These are phyloP conservation scores for Salicornia ramosissima DNA, from an alignment of 148 eudicot genomes.

Conservation along the genomic window DNA sequence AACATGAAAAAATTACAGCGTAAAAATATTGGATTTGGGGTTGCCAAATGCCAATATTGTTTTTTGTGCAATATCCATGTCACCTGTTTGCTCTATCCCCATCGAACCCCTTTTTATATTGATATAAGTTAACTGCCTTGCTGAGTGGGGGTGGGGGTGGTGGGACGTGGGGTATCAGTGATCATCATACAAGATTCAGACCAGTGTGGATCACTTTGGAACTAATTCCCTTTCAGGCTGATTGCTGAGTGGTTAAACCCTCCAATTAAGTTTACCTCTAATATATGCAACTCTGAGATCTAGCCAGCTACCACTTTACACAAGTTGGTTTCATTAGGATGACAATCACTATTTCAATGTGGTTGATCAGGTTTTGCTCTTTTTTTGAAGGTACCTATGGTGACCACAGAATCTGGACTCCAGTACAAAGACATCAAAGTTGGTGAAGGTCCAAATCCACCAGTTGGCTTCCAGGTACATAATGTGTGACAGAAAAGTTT, in stretches of 20 bases:
- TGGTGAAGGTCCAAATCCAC: constrained; percentile 88
- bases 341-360: too few species aligned
- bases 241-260: neutral
- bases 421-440: constrained; percentile 92
- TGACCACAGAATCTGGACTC: constrained; percentile 94
- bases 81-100: neutral
- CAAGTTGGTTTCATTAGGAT: neutral
- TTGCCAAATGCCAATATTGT: neutral
- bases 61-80: neutral
- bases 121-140: too few species aligned
- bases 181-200: neutral
- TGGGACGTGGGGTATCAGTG: neutral
- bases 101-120: too few species aligned
- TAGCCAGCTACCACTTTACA: neutral
- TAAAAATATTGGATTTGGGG: neutral
- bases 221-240: neutral
- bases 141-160: too few species aligned
- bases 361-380: neutral
- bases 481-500: neutral
- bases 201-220: neutral
- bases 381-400: constrained; percentile 72
- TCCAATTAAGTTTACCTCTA: neutral
- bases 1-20: neutral
- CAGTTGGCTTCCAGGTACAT: constrained; percentile 92
- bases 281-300: neutral